Evolutionary conservation across 2,329 filamentous ascomycete species (phyloP).

Genomic region (Cryphonectria naterciae): DNA sequence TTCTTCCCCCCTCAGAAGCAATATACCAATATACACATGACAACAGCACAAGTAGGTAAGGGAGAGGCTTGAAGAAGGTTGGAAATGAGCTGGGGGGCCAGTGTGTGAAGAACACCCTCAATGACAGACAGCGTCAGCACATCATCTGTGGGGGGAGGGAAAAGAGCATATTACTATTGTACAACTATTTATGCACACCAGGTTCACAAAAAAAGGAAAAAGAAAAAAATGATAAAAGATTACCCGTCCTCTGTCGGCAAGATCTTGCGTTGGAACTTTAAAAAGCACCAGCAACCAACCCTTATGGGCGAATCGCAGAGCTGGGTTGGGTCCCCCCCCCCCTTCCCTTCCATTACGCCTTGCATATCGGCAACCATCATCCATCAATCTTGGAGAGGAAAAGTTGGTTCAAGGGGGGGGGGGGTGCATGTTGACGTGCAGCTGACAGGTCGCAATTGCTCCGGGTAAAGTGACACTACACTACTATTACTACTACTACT

Average conservation of each 20-base stretch:
- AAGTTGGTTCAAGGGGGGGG: not conserved
- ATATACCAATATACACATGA: not conserved
- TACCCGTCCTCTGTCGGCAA: not conserved
- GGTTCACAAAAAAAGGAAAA: too few species aligned
- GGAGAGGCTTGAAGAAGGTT: too few species aligned
- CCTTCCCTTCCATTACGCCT: too few species aligned
- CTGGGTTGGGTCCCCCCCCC: too few species aligned
- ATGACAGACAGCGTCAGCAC: too few species aligned
- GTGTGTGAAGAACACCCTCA: too few species aligned
- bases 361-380: not conserved
- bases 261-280: not conserved
- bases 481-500: too few species aligned
- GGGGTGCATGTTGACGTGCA: slow-evolving; percentile 2
- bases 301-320: not conserved
- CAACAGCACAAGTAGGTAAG: too few species aligned
- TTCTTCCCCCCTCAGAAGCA: not conserved
- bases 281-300: not conserved
- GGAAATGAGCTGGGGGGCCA: too few species aligned
- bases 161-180: not conserved
- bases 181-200: not conserved
- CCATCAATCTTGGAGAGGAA: not conserved
- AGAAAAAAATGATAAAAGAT: too few species aligned
- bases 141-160: too few species aligned
- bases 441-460: slow-evolving; percentile 12
- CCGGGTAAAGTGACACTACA: not conserved